A percentile compares a stretch with the other conserved stretches of the same genome.
Conservation (phyloP, 129 eudicot species). For the Arctium lappa region DNA sequence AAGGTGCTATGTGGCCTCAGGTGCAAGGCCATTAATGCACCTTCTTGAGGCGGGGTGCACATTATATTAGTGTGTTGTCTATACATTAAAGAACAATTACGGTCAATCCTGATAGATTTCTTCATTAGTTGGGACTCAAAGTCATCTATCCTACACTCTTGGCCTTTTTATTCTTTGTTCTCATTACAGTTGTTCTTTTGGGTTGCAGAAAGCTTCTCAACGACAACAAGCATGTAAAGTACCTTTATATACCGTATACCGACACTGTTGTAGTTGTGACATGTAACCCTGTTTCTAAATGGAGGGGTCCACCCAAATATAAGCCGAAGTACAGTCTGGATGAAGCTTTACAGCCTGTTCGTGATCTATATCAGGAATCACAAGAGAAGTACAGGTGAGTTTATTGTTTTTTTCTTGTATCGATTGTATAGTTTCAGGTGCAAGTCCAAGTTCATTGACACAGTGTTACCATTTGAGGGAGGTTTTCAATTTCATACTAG, state of each 20-base stretch:
- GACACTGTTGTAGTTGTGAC: constrained; percentile 93
- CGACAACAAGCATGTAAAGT: constrained; percentile 94
- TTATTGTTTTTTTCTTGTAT: neutral
- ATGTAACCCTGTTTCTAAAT: constrained; percentile 82
- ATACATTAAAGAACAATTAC: neutral
- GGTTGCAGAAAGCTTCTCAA: constrained; percentile 74
- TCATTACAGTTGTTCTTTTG: constrained; percentile 3
- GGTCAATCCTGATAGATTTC: neutral
- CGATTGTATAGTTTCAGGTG: neutral
- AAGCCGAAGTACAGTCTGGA: constrained; percentile 76
- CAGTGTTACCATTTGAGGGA: too few relatives aligned
- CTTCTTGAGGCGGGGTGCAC: too few relatives aligned
- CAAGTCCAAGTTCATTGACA: too few relatives aligned
- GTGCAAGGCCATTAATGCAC: too few relatives aligned
- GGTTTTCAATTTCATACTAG: too few relatives aligned
- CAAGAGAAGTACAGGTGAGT: constrained; percentile 59
- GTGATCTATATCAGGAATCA: constrained; percentile 73
- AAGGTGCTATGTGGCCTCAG: too few relatives aligned
- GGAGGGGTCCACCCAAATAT: constrained; percentile 73
- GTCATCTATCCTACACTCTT: neutral
- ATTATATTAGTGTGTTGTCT: neutral
- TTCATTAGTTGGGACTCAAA: neutral
- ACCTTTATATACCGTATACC: constrained; percentile 88
- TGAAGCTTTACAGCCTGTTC: constrained; percentile 83
- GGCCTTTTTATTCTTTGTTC: neutral